Conservation (phyloP, 306 rosid genomes). For the Trifolium dubium region DNA sequence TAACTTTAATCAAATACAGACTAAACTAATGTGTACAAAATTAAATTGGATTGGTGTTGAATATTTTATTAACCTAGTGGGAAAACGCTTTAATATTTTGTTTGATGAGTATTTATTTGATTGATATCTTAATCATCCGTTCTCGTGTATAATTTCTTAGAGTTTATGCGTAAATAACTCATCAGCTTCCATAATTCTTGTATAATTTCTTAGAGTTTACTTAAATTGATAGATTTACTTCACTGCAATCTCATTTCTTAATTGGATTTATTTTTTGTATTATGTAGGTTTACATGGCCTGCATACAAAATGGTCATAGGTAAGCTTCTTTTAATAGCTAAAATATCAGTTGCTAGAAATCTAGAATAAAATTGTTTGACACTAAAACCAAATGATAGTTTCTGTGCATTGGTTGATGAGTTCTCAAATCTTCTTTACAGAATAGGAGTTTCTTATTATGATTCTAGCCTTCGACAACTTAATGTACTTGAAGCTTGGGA, state of each 20-base stretch:
- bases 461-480: constrained; percentile 87
- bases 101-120: constrained; percentile 13
- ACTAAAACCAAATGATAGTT: constrained; percentile 17
- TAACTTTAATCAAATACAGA: constrained; percentile 13
- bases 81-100: constrained; percentile 15
- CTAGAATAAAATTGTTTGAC: constrained; percentile 27
- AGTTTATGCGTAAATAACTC: constrained; percentile 13
- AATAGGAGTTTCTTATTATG: constrained; percentile 88
- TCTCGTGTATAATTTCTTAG: constrained; percentile 17
- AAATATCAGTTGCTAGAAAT: constrained; percentile 19
- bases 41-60: neutral
- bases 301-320: constrained; percentile 81
- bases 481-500: constrained; percentile 94
- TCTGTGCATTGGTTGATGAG: constrained; percentile 36
- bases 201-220: constrained; percentile 6
- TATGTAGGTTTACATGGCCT: constrained; percentile 91
- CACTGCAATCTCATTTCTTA: constrained; percentile 18
- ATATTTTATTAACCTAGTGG: constrained; percentile 20
- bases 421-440: constrained; percentile 53
- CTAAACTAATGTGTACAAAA: neutral
- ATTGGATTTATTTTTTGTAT: constrained; percentile 26
- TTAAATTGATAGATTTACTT: constrained; percentile 31
- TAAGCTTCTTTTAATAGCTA: constrained; percentile 44
- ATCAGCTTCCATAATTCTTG: constrained; percentile 9
- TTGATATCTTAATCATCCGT: constrained; percentile 1